Conservation (phyloP, 768 basidiomycete genomes). For the Mycena latifolia region DNA sequence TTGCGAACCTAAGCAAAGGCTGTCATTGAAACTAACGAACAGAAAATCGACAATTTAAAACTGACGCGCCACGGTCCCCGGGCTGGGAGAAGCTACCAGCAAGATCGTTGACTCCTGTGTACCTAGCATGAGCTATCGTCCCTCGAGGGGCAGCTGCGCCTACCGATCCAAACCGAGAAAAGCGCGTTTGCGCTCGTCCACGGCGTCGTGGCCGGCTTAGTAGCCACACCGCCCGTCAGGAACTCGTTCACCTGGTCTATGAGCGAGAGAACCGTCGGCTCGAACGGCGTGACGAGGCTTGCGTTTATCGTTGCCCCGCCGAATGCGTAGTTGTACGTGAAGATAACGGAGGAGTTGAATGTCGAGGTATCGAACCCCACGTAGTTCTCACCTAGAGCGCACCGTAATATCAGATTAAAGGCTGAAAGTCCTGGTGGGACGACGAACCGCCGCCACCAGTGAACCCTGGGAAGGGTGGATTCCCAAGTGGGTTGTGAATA, state of each 20-base stretch:
- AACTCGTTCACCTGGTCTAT: conserved; percentile 75
- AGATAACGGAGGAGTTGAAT: conserved; percentile 65
- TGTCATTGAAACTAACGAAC: background rate
- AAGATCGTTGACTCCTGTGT: conserved; percentile 72
- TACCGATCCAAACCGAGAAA: conserved; percentile 74
- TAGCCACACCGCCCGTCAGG: conserved; percentile 56
- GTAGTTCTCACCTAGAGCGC: conserved; percentile 64
- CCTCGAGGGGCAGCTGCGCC: background rate
- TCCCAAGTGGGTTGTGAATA: conserved; percentile 50
- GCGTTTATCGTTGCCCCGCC: conserved; percentile 76
- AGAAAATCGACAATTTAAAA: background rate
- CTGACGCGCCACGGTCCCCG: conserved; percentile 65
- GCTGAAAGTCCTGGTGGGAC: background rate
- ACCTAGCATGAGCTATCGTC: background rate
- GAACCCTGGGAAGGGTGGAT: conserved; percentile 52
- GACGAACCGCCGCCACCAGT: conserved; percentile 40
- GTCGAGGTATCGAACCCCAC: conserved; percentile 64
- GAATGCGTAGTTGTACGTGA: conserved; percentile 76
- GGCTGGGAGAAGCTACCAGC: conserved; percentile 63
- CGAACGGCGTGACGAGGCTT: conserved; percentile 65
- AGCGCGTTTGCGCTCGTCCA: conserved; percentile 71
- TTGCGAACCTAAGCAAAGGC: conserved; percentile 54
- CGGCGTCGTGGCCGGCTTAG: conserved; percentile 61
- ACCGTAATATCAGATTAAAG: background rate
- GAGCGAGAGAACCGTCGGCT: conserved; percentile 64